These are phyloP conservation scores for Phylloporus scabripes DNA, from an alignment of 768 basidiomycete species.

Conservation along the genomic window DNA sequence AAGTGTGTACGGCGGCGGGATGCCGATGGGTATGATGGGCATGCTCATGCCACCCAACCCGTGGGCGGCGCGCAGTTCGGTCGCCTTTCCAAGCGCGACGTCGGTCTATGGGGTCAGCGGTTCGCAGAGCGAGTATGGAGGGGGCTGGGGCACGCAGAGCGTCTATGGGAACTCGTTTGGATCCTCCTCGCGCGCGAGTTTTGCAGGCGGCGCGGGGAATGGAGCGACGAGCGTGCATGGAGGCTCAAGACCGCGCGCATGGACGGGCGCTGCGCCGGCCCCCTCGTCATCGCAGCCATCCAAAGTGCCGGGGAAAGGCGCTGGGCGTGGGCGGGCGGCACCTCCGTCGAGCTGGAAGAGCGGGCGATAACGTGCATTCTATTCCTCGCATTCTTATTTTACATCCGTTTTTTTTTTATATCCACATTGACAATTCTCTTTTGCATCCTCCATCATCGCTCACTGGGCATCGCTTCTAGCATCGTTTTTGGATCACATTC, in stretches of 20 bases:
- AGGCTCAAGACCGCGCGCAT: constrained; percentile 29
- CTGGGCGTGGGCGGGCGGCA: constrained; percentile 30
- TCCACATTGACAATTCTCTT: constrained; percentile 2
- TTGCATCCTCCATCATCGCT: background rate
- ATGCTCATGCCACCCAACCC: constrained; percentile 33
- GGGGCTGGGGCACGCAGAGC: constrained; percentile 54
- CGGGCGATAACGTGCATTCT: constrained; percentile 9
- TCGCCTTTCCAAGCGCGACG: constrained; percentile 43
- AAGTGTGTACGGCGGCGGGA: constrained; percentile 31
- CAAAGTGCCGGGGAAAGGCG: constrained; percentile 14
- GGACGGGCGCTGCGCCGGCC: constrained; percentile 25
- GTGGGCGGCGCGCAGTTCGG: constrained; percentile 39
- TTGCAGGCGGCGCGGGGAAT: constrained; percentile 1
- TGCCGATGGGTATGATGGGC: constrained; percentile 37
- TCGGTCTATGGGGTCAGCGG: constrained; percentile 55
- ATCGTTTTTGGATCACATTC: background rate
- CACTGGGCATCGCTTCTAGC: background rate
- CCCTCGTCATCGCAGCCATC: constrained; percentile 7
- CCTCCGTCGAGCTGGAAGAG: constrained; percentile 64
- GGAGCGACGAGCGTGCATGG: constrained; percentile 19
- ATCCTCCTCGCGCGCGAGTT: constrained; percentile 14
- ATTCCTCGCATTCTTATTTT: background rate
- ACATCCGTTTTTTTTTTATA: constrained; percentile 5
- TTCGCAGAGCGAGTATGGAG: constrained; percentile 63
- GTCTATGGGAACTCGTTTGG: constrained; percentile 67